Evolutionary conservation across 1,284 basidiomycete species (phyloP).

Genomic region (Heterobasidion irregulare): DNA sequence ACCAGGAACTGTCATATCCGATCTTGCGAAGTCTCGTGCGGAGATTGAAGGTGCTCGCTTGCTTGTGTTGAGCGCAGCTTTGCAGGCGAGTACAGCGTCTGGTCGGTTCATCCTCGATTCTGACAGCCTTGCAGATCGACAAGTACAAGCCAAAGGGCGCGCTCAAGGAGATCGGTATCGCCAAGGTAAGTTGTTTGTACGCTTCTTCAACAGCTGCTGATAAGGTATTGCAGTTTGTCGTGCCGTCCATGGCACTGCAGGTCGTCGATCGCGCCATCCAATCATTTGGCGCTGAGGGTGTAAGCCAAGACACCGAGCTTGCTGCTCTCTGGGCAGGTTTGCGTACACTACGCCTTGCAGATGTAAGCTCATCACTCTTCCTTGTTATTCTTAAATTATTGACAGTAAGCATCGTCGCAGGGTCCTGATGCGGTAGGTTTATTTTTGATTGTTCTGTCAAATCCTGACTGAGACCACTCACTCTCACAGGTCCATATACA

Average conservation of each 20-base stretch:
- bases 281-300: constrained; percentile 89
- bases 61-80: constrained; percentile 88
- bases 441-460: not conserved
- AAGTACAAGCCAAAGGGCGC: constrained; percentile 88
- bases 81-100: constrained; percentile 45
- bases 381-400: not conserved
- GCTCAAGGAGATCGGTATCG: constrained; percentile 94
- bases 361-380: constrained; percentile 42
- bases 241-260: constrained; percentile 80
- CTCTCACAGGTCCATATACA: constrained; percentile 76
- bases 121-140: constrained; percentile 59
- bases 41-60: constrained; percentile 87
- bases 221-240: constrained; percentile 60
- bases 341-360: constrained; percentile 85
- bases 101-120: not conserved
- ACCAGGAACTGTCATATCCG: constrained; percentile 78
- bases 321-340: constrained; percentile 75
- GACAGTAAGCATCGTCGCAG: constrained; percentile 25
- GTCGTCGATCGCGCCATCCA: constrained; percentile 95
- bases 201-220: not conserved
- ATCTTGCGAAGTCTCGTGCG: constrained; percentile 88
- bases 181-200: constrained; percentile 57
- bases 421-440: constrained; percentile 71
- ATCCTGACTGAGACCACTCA: constrained; percentile 4
- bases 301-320: constrained; percentile 85